Evolutionary conservation across 441 rosid genomes (phyloP), one percentile per base, ranked within the genome.

Genomic region (Daphne laureola): DNA sequence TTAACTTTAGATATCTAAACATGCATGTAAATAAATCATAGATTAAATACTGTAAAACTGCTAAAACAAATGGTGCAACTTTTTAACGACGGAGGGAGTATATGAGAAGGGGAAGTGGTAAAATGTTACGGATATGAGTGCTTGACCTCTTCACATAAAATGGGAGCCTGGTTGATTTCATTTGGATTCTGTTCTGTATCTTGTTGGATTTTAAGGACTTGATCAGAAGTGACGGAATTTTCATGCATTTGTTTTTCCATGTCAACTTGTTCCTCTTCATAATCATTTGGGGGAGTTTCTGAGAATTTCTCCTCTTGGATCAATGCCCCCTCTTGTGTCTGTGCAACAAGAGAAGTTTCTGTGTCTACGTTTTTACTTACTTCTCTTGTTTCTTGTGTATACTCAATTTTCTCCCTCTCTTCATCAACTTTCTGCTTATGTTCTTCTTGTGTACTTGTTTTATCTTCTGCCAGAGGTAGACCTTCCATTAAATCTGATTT

Each of bases 91-190:
- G n/a, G n/a, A n/a, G n/a, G n/a, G n/a, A n/a, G n/a, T 25, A 48
- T 16, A 0, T 31, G 11, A 31, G 38, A 5, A 11, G 8, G 11
- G 11, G 38, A 31, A 4, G 7, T 31, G 38, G 54, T 12, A 42
- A 6, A 31, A 7, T 7, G 38, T 31, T 1, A 31, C 11, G 11
- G 11, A 31, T 9, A 31, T 31, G 1, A 31, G 47, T 31, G 49
- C 15, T 67, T 68, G 60, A 81, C 89, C 87, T 78, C 78, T 57
- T 77, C 57, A 45, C 74, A 55, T 38, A 55, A 59, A 46, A 61
- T 67, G 59, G 51, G 59, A 4, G 47, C 55, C 64, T 72, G 59
- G 43, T 17, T 52, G 14, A 49, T 60, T 68, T 78, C 75, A 31
- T 75, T 74, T 51, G 21, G 65, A 17, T 57, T 55, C 54, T 64